Conservation (phyloP, 2,329 filamentous ascomycete species). For the Pseudopyrenochaeta lycopersici region DNA sequence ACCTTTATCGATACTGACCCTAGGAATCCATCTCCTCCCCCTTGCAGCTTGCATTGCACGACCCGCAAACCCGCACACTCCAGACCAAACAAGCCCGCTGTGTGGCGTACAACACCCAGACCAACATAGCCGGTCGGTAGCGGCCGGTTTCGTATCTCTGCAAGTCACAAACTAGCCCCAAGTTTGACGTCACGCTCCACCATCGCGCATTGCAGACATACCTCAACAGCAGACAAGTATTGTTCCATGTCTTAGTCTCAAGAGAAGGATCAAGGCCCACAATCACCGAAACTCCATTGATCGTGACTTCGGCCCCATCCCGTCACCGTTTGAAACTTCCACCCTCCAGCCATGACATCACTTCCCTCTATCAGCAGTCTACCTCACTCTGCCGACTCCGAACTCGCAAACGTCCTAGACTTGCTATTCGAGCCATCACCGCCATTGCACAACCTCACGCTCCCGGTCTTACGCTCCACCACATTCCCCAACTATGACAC, state of each 20-base stretch:
- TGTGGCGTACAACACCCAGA: background rate
- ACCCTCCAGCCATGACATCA: slow-evolving; percentile 31
- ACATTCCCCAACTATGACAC: slow-evolving; percentile 73
- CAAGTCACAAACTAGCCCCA: background rate
- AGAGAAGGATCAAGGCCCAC: too few species aligned
- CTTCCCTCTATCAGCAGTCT: slow-evolving; percentile 70
- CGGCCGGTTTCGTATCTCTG: slow-evolving; percentile 29
- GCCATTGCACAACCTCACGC: slow-evolving; percentile 75
- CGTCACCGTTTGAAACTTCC: background rate
- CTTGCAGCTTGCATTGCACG: slow-evolving; percentile 34
- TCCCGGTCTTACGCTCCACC: slow-evolving; percentile 70
- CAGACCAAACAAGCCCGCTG: background rate
- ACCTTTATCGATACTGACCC: slow-evolving; percentile 11
- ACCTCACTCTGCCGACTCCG: slow-evolving; percentile 62
- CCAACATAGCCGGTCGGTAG: slow-evolving; percentile 32
- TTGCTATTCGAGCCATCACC: slow-evolving; percentile 84
- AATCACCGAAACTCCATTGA: too few species aligned
- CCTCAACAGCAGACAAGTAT: background rate
- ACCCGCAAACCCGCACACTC: slow-evolving; percentile 5
- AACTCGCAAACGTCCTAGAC: slow-evolving; percentile 71
- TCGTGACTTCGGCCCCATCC: background rate
- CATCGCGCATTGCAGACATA: slow-evolving; percentile 3
- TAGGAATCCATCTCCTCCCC: slow-evolving; percentile 13
- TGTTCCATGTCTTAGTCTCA: too few species aligned
- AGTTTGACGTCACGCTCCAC: background rate